Conservation (phyloP, 2,329 filamentous ascomycete species). For the Fusarium keratoplasticum region DNA sequence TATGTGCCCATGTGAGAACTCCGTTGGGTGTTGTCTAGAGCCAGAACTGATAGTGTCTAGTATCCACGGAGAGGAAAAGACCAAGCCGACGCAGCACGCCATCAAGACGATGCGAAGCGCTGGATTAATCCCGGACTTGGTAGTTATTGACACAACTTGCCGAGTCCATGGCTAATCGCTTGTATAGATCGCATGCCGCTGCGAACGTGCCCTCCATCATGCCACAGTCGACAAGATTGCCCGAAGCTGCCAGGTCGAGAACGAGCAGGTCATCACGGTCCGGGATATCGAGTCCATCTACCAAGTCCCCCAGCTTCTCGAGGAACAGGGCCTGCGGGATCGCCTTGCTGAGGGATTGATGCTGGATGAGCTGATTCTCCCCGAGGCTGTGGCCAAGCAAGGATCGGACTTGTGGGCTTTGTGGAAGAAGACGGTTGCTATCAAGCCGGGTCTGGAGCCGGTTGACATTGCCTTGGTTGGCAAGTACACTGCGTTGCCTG, state of each 20-base stretch:
- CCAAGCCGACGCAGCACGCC: conserved; percentile 93
- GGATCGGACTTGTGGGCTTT: conserved; percentile 78
- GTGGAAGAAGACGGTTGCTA: conserved; percentile 79
- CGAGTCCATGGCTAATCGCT: conserved; percentile 1
- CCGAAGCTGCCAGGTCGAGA: conserved; percentile 86
- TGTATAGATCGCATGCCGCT: conserved; percentile 86
- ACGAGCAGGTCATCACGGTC: conserved; percentile 90
- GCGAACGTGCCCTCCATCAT: conserved; percentile 78
- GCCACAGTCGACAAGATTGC: conserved; percentile 88
- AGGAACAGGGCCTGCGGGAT: conserved; percentile 79
- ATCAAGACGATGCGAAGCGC: conserved; percentile 85
- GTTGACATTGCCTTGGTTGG: conserved; percentile 92
- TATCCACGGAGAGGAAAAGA: conserved; percentile 81
- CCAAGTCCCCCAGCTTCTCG: conserved; percentile 89
- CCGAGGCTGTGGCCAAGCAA: conserved; percentile 65
- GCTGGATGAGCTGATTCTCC: conserved; percentile 68
- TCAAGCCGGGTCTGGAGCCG: conserved; percentile 71
- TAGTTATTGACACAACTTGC: conserved; percentile 49
- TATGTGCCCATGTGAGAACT: conserved; percentile 74
- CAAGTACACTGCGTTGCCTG: conserved; percentile 74
- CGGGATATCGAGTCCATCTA: conserved; percentile 91
- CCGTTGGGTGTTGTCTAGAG: not conserved
- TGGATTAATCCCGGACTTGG: conserved; percentile 77
- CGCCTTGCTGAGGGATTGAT: conserved; percentile 73
- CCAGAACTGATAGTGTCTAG: not conserved